These are phyloP conservation scores for Salvia hispanica DNA, from an alignment of 257 asterid species.

Conservation along the genomic window DNA sequence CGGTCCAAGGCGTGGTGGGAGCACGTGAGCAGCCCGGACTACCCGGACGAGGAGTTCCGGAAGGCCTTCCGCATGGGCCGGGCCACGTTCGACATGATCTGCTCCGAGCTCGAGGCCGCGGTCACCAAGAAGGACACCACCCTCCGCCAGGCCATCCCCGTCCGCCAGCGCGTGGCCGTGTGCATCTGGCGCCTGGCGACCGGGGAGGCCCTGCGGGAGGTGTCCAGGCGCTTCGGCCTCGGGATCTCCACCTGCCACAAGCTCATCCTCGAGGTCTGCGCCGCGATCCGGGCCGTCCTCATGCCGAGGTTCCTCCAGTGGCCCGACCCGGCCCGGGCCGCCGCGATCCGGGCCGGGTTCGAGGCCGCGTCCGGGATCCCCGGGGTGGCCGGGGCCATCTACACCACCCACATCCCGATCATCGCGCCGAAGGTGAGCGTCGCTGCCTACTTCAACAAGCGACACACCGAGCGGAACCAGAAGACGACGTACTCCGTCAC, in stretches of 20 bases:
- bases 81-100: slow-evolving; percentile 44
- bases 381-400: slow-evolving; percentile 46
- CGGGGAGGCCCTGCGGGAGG: slow-evolving; percentile 47
- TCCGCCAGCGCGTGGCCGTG: slow-evolving; percentile 48
- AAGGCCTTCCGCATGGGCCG: slow-evolving; percentile 49
- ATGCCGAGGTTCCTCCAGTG: slow-evolving; percentile 46
- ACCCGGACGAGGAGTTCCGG: slow-evolving; percentile 44
- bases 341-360: slow-evolving; percentile 20
- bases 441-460: slow-evolving; percentile 40
- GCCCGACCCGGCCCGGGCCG: slow-evolving; percentile 34
- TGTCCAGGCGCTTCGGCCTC: slow-evolving; percentile 44
- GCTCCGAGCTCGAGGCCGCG: slow-evolving; percentile 38
- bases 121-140: slow-evolving; percentile 45
- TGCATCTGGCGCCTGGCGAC: slow-evolving; percentile 55
- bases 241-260: slow-evolving; percentile 51
- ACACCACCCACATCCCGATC: slow-evolving; percentile 47
- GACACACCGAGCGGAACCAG: slow-evolving; percentile 49
- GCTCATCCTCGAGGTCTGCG: slow-evolving; percentile 47
- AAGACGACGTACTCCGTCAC: slow-evolving; percentile 48
- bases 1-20: slow-evolving; percentile 56
- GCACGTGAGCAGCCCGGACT: slow-evolving; percentile 40
- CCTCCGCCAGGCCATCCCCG: slow-evolving; percentile 51
- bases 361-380: slow-evolving; percentile 45
- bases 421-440: slow-evolving; percentile 42
- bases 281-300: slow-evolving; percentile 40